A percentile compares a stretch with the other conserved stretches of the same genome.
phyloP scores from a whole-genome alignment of 345 rosid genomes.

The Eucalyptus grandis region DNA sequence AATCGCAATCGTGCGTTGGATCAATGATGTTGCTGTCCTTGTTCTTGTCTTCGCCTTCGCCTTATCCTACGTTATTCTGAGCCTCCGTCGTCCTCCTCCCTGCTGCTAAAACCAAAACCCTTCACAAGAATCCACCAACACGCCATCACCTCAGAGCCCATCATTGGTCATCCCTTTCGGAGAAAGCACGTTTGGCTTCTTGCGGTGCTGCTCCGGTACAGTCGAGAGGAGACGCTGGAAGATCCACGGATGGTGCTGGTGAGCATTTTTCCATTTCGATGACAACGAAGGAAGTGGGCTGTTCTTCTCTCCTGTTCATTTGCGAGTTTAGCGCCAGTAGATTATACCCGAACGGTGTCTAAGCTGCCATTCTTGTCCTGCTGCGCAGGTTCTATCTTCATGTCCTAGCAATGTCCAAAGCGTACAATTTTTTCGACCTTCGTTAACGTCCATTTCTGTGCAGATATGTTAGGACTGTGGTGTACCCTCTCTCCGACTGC shows the following conservation, averaged over 20 bases:
- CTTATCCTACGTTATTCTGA: not conserved
- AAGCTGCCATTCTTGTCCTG: not conserved
- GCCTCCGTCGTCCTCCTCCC: not conserved
- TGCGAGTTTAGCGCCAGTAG: not conserved
- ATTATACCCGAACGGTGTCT: not conserved
- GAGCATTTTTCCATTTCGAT: not conserved
- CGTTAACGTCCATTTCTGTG: not conserved
- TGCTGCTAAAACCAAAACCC: not conserved
- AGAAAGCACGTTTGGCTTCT: not conserved
- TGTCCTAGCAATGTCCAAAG: not conserved
- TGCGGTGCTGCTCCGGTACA: not conserved
- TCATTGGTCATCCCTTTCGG: not conserved
- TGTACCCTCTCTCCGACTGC: not conserved
- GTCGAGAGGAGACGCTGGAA: not conserved
- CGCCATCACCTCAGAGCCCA: not conserved
- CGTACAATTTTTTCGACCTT: not conserved
- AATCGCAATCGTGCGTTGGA: not conserved
- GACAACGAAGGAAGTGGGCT: not conserved
- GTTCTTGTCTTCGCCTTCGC: not conserved
- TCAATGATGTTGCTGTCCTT: not conserved
- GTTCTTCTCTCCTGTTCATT: not conserved
- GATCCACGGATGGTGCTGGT: not conserved
- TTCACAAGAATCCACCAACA: not conserved
- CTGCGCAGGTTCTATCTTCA: not conserved
- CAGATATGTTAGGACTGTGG: not conserved